Evolutionary conservation across 352 stramenopile species (phyloP).

Genomic region (Aphanomyces stellatus): DNA sequence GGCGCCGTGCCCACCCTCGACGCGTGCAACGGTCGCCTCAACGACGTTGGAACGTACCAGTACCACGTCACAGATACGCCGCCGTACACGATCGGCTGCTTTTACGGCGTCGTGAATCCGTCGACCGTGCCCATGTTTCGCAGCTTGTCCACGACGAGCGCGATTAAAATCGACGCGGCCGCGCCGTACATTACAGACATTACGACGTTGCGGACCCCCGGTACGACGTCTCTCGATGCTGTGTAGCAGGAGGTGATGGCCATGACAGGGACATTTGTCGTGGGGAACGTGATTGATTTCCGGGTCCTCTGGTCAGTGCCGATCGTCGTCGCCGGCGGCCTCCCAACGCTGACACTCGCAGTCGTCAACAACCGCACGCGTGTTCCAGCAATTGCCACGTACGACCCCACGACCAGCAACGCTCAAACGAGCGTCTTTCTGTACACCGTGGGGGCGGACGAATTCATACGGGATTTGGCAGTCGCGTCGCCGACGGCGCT

Average conservation of each 20-base stretch:
- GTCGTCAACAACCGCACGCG: constrained; percentile 32
- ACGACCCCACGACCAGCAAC: constrained; percentile 34
- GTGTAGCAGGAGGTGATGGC: not conserved
- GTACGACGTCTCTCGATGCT: not conserved
- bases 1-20: constrained; percentile 41
- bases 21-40: constrained; percentile 52
- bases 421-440: constrained; percentile 37
- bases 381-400: constrained; percentile 31
- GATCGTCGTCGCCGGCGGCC: constrained; percentile 33
- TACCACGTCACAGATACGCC: constrained; percentile 47
- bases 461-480: not conserved
- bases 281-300: constrained; percentile 53
- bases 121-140: constrained; percentile 24
- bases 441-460: constrained; percentile 26
- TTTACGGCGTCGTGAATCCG: constrained; percentile 25
- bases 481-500: constrained; percentile 43
- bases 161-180: not conserved
- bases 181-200: constrained; percentile 1
- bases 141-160: constrained; percentile 28
- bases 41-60: constrained; percentile 53
- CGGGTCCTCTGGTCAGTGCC: constrained; percentile 49
- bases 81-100: constrained; percentile 65
- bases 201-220: not conserved
- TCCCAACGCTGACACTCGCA: constrained; percentile 22
- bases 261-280: constrained; percentile 33